Evolutionary conservation across 2,329 filamentous ascomycete genomes (phyloP).

Genomic region (Microcera coccophila): DNA sequence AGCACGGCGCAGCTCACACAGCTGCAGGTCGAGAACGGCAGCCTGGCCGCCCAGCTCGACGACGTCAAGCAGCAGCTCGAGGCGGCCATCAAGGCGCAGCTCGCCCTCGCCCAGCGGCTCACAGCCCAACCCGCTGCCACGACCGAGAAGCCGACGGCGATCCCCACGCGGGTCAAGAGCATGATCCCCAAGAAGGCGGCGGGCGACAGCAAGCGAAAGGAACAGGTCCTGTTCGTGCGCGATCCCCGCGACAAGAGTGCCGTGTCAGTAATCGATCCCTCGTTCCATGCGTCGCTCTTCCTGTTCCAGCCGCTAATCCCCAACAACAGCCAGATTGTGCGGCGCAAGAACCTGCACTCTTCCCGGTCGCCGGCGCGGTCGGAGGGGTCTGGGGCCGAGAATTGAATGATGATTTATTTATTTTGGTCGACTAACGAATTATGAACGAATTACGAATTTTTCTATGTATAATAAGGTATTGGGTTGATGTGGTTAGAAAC

Average conservation of each 20-base stretch:
- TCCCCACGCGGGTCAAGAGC: constrained; percentile 10
- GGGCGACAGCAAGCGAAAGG: constrained; percentile 20
- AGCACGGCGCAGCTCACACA: constrained; percentile 19
- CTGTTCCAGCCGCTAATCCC: constrained; percentile 3
- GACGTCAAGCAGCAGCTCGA: constrained; percentile 15
- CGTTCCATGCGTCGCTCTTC: fast-evolving
- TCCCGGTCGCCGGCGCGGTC: constrained; percentile 19
- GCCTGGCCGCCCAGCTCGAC: constrained; percentile 19
- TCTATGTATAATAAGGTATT: no score
- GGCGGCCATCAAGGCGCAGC: constrained; percentile 20
- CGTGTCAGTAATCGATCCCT: constrained; percentile 19
- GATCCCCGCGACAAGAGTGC: constrained; percentile 20
- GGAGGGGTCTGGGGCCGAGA: constrained; percentile 18
- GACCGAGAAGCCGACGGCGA: constrained; percentile 14
- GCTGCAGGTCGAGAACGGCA: constrained; percentile 23
- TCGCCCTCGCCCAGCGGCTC: constrained; percentile 18
- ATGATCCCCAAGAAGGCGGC: constrained; percentile 23
- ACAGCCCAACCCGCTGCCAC: constrained; percentile 18
- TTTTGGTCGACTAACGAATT: no score
- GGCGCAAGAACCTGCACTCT: constrained; percentile 14
- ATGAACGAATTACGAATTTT: no score
- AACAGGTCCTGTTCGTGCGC: constrained; percentile 26
- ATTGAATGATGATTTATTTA: not conserved
- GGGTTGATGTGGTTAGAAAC: no score
- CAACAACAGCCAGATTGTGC: constrained; percentile 14